Evolutionary conservation across 2,329 filamentous ascomycete genomes (phyloP).

Genomic region (Helotiales sp.): DNA sequence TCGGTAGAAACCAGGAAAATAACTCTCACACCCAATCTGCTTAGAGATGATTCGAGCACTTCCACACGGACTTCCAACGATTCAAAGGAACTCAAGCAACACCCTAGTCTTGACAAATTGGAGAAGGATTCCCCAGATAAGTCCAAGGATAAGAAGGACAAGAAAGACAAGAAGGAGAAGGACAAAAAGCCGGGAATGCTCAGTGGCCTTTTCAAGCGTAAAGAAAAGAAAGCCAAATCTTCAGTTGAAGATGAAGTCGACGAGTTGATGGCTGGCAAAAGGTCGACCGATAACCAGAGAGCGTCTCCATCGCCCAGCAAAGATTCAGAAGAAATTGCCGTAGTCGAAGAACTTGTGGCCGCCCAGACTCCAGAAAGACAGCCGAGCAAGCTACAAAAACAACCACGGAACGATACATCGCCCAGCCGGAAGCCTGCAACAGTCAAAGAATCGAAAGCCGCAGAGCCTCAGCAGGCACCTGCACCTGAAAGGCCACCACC

Average conservation of each 20-base stretch:
- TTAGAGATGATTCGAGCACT: slow-evolving; percentile 74
- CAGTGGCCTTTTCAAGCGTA: slow-evolving; percentile 59
- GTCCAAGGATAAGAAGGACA: slow-evolving; percentile 69
- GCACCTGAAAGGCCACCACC: slow-evolving; percentile 37
- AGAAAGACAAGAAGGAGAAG: slow-evolving; percentile 64
- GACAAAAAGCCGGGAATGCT: slow-evolving; percentile 64
- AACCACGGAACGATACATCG: slow-evolving; percentile 45
- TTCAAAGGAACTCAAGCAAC: slow-evolving; percentile 57
- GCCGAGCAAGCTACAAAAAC: slow-evolving; percentile 74
- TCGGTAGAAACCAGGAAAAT: slow-evolving; percentile 96
- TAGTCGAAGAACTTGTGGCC: slow-evolving; percentile 38
- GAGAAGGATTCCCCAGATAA: slow-evolving; percentile 72
- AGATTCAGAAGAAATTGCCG: slow-evolving; percentile 41
- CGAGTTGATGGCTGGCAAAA: slow-evolving; percentile 37
- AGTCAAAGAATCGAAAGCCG: slow-evolving; percentile 31
- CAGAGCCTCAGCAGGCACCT: slow-evolving; percentile 36
- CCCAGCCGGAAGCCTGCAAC: slow-evolving; percentile 34
- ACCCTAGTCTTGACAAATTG: slow-evolving; percentile 75
- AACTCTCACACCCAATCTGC: slow-evolving; percentile 87
- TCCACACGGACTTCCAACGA: slow-evolving; percentile 49
- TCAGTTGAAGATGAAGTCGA: slow-evolving; percentile 62
- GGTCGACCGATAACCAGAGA: slow-evolving; percentile 51
- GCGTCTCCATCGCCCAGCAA: slow-evolving; percentile 41
- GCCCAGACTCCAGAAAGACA: slow-evolving; percentile 53
- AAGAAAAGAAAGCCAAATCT: slow-evolving; percentile 50